Base-by-base conservation (phyloP, 2,329 filamentous ascomycete genomes). In the Aspergillus udagawae region DNA sequence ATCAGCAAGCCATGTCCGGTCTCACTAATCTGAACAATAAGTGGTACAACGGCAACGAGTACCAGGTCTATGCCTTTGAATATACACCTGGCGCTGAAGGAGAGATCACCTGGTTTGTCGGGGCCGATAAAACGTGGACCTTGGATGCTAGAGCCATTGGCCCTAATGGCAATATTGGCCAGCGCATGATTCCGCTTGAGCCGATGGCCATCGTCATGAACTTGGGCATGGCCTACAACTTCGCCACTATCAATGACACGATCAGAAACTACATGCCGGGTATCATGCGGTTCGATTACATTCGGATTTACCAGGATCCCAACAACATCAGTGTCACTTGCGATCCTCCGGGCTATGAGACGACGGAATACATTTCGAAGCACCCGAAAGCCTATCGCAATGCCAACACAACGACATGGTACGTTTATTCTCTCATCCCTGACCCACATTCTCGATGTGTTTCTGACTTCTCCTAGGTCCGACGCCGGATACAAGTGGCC, bases 111-210 rank as follows among this genome's bases (percentile, higher is more conserved):
- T 90, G 86, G 86, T 86, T 85, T 63, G 83, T 90, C 25, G 87
- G 86, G 27, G 77, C 84, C 41, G 77, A 83, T 4, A 82, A 84
- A 55, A 87, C 84, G 1, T 90, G 85, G 84, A 86, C 83, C 41
- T 71, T 89, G 54, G 80, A 84, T 59, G 82, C 75, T 32, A 75
- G 82, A 42, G 78, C 87, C 1, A 74, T 88, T 17, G 83, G 86
- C 4, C 83, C 86, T 1, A 90, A 89, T 60, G 88, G 87, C 56
- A 90, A 90, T 66, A 75, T 90, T 56, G 87, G 85, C 6, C 83
- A 87, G 63, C 78, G 87, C 62, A 73, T 82, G 21, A 83, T 90
- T 52, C 86, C 87, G 0, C 75, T 85, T 62, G 87, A 90, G 67
- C 88, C 88, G 1, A 81, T 90, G 84, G 69, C 84, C 1, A 73